Percentiles rank a stretch among this genome's conserved stretches.
These are phyloP conservation scores for Myriosclerotinia curreyana DNA, from an alignment of 2,329 filamentous ascomycete genomes.

Conservation along the genomic window DNA sequence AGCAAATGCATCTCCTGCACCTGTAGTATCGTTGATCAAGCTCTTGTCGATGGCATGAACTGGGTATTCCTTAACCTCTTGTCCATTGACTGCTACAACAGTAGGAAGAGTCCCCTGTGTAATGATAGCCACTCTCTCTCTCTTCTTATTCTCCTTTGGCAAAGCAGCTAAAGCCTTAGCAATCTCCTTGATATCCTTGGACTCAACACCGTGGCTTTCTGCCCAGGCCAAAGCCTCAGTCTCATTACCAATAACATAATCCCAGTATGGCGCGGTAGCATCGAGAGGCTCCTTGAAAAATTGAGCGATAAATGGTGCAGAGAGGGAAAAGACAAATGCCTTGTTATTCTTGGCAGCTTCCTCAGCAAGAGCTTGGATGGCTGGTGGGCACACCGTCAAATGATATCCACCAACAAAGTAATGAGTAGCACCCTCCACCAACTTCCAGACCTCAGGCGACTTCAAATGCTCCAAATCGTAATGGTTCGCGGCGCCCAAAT, in stretches of 20 bases:
- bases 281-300: conserved; percentile 98
- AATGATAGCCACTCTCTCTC: conserved; percentile 82
- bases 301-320: conserved; percentile 91
- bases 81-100: conserved; percentile 72
- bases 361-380: conserved; percentile 84
- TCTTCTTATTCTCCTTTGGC: conserved; percentile 86
- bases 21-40: conserved; percentile 93
- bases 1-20: conserved; percentile 94
- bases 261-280: conserved; percentile 83
- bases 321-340: conserved; percentile 85
- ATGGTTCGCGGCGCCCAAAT: conserved; percentile 93
- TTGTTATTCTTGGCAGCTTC: conserved; percentile 90
- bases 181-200: conserved; percentile 78
- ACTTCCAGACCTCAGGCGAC: conserved; percentile 83
- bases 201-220: conserved; percentile 71
- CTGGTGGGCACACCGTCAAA: conserved; percentile 90
- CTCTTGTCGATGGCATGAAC: conserved; percentile 75
- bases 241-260: conserved; percentile 97
- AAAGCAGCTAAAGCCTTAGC: conserved; percentile 81
- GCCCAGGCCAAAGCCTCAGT: conserved; percentile 87
- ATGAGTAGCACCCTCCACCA: conserved; percentile 82
- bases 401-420: conserved; percentile 97
- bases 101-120: conserved; percentile 94
- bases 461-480: conserved; percentile 95
- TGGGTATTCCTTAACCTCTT: conserved; percentile 70